These are phyloP conservation scores for Amanita subjunquillea DNA, from an alignment of 768 basidiomycete genomes.

Conservation along the genomic window DNA sequence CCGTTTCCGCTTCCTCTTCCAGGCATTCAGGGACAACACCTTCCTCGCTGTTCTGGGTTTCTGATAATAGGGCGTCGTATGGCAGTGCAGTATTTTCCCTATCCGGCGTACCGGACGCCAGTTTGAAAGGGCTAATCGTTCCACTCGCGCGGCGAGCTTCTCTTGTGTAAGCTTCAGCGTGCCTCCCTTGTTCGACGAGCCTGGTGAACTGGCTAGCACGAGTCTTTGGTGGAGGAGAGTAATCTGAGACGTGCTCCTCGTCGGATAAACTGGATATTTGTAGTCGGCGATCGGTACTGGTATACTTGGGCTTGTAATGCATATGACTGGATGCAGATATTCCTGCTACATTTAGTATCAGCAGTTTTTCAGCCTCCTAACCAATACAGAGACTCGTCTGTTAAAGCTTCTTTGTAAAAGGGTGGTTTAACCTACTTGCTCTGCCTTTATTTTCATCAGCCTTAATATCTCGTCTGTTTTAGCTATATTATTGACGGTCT, in stretches of 20 bases:
- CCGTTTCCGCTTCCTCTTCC: neutral
- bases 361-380: slow-evolving; percentile 1
- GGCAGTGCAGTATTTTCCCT: neutral
- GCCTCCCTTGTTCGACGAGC: slow-evolving; percentile 22
- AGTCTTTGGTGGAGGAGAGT: slow-evolving; percentile 17
- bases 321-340: neutral
- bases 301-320: neutral
- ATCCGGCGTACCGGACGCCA: neutral
- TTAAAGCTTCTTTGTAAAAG: neutral
- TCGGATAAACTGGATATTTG: slow-evolving; percentile 13
- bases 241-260: slow-evolving; percentile 14
- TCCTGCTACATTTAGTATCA: neutral
- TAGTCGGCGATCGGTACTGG: slow-evolving; percentile 4
- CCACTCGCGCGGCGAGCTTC: slow-evolving; percentile 23
- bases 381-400: neutral
- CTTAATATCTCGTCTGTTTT: slow-evolving; percentile 26
- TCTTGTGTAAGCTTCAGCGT: slow-evolving; percentile 23
- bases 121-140: slow-evolving; percentile 11
- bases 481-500: slow-evolving; percentile 20
- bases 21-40: neutral
- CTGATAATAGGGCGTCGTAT: neutral
- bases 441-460: slow-evolving; percentile 27
- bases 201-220: slow-evolving; percentile 22
- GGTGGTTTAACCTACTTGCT: slow-evolving; percentile 8
- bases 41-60: neutral